A percentile compares a stretch with the other conserved stretches of the same genome.
Conservation (phyloP, 2,329 filamentous ascomycete species). For the Phialemonium atrogriseum region DNA sequence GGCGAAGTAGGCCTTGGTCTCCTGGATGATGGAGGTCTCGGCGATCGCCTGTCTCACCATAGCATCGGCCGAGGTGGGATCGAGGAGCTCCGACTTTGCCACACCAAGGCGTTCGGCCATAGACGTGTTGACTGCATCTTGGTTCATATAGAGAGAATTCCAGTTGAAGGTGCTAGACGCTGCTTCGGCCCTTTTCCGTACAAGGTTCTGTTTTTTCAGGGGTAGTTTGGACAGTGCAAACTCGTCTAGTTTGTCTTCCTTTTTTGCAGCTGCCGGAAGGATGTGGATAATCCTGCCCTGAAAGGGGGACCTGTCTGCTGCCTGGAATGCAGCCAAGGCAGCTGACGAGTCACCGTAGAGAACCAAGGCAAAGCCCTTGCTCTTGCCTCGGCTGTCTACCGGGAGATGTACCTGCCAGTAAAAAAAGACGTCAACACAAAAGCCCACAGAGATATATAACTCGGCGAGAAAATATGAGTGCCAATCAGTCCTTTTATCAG, state of each 20-base stretch:
- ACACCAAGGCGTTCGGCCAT: conserved; percentile 81
- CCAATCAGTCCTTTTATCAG: conserved; percentile 48
- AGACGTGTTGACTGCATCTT: conserved; percentile 88
- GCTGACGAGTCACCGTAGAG: conserved; percentile 65
- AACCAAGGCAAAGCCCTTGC: conserved; percentile 87
- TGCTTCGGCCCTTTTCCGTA: conserved; percentile 77
- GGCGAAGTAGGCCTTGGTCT: conserved; percentile 86
- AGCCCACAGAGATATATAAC: conserved; percentile 15
- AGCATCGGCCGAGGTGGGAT: conserved; percentile 91
- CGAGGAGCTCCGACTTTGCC: conserved; percentile 82
- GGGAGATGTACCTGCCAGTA: conserved; percentile 74
- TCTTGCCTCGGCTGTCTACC: conserved; percentile 60
- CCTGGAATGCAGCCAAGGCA: conserved; percentile 71
- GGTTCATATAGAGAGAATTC: conserved; percentile 99
- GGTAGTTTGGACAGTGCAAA: conserved; percentile 85
- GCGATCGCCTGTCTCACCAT: conserved; percentile 95
- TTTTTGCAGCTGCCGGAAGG: conserved; percentile 74
- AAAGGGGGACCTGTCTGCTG: conserved; percentile 77
- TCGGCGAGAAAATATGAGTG: too few species aligned
- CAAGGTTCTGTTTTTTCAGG: conserved; percentile 86
- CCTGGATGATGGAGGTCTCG: conserved; percentile 92
- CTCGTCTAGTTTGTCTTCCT: conserved; percentile 75
- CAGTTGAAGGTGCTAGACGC: conserved; percentile 79
- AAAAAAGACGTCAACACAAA: conserved; percentile 6
- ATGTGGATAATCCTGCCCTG: conserved; percentile 90